A percentile compares a stretch with the other conserved stretches of the same genome.
Conservation (phyloP, 768 basidiomycete genomes). For the Naganishia antarctica region DNA sequence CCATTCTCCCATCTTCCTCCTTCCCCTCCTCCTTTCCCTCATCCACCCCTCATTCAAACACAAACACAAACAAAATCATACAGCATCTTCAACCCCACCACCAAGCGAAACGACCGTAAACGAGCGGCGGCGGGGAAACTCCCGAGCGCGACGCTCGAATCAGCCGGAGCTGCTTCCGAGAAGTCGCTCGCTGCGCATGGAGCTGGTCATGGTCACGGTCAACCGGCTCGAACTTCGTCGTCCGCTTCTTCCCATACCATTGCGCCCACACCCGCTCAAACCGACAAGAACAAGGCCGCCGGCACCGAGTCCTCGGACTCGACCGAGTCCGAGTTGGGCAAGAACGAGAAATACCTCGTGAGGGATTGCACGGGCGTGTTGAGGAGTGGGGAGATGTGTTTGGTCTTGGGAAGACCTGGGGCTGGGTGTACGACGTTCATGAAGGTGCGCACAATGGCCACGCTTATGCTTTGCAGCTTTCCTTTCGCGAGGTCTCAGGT, state of each 20-base stretch:
- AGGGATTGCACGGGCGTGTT: constrained; percentile 58
- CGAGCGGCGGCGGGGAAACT: constrained; percentile 8
- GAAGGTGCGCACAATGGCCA: constrained; percentile 64
- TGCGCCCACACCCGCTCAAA: too few species aligned
- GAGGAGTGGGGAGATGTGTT: constrained; percentile 61
- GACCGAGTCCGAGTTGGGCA: constrained; percentile 2
- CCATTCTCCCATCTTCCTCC: background rate
- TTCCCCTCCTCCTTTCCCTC: background rate
- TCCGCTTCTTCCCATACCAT: too few species aligned
- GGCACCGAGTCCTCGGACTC: too few species aligned
- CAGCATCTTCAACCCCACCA: constrained; percentile 25
- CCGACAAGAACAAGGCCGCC: too few species aligned
- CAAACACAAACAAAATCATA: too few species aligned
- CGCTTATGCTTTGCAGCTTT: constrained; percentile 50
- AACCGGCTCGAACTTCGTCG: too few species aligned
- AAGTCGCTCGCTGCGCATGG: constrained; percentile 8
- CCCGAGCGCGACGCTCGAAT: constrained; percentile 8
- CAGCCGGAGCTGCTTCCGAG: constrained; percentile 18
- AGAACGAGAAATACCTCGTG: constrained; percentile 45
- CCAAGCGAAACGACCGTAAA: constrained; percentile 27
- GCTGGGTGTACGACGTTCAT: constrained; percentile 78
- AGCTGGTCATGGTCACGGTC: background rate
- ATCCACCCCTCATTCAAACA: too few species aligned
- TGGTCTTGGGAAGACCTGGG: constrained; percentile 66
- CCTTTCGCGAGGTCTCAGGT: too few species aligned